Percentiles rank a stretch among this genome's conserved stretches.
phyloP scores from a whole-genome alignment of 257 asterid genomes.

The Asclepias syriaca region DNA sequence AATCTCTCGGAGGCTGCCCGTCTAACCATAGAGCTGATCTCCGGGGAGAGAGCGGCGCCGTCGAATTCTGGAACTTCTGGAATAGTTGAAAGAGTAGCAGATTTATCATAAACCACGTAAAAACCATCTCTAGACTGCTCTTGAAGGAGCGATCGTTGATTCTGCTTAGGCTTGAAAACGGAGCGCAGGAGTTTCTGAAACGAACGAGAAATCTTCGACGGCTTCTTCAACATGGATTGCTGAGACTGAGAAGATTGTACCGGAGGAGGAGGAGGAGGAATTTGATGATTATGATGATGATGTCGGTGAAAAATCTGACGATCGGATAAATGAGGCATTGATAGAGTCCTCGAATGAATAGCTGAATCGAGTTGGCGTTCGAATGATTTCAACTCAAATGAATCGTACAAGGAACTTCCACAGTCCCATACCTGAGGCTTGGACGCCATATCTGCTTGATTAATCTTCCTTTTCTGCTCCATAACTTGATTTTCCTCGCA shows the following conservation, averaged over 20 bases:
- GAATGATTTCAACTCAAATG: constrained; percentile 59
- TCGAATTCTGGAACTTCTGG: constrained; percentile 56
- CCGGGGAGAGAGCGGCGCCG: constrained; percentile 53
- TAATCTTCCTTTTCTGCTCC: constrained; percentile 18
- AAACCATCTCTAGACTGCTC: constrained; percentile 22
- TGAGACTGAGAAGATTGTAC: constrained; percentile 10
- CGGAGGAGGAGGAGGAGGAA: neutral
- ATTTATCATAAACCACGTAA: constrained; percentile 32
- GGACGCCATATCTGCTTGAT: neutral
- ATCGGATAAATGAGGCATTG: constrained; percentile 73
- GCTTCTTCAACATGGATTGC: constrained; percentile 27
- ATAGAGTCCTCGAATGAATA: constrained; percentile 49
- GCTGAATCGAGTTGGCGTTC: constrained; percentile 63
- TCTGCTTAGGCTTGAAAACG: constrained; percentile 39
- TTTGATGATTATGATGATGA: too few species aligned
- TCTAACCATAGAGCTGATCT: constrained; percentile 43
- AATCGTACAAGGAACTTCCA: constrained; percentile 72
- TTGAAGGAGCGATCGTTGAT: neutral
- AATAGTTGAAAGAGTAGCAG: constrained; percentile 46
- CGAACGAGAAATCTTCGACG: constrained; percentile 48
- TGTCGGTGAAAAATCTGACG: constrained; percentile 5
- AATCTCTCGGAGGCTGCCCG: constrained; percentile 57
- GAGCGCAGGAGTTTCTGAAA: constrained; percentile 48
- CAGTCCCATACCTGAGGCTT: constrained; percentile 61
- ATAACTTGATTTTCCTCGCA: neutral